These are phyloP conservation scores for Fusarium marasasianum DNA, from an alignment of 2,329 filamentous ascomycete species.

Conservation along the genomic window DNA sequence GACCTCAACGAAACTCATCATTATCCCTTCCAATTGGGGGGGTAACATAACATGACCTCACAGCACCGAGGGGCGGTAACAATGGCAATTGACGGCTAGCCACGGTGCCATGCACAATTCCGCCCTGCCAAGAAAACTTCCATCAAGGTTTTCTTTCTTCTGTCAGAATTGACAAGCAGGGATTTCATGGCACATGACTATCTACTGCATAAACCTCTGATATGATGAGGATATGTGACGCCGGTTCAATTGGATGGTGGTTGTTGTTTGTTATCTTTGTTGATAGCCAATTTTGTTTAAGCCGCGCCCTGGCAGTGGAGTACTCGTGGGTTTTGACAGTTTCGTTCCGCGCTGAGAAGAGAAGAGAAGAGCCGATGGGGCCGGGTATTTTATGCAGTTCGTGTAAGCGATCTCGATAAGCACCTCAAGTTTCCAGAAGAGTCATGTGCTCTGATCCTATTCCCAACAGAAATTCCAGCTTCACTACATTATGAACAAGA, in stretches of 20 bases:
- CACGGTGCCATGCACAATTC: constrained; percentile 31
- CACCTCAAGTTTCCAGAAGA: background rate
- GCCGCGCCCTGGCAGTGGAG: constrained; percentile 25
- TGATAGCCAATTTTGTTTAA: constrained; percentile 6
- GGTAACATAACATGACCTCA: constrained; percentile 14
- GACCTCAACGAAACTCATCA: constrained; percentile 5
- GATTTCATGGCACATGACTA: constrained; percentile 18
- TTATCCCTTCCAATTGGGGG: background rate
- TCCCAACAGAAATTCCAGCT: background rate
- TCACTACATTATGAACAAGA: background rate
- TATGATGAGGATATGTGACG: background rate
- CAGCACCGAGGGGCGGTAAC: background rate
- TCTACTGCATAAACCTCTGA: background rate
- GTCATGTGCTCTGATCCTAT: background rate
- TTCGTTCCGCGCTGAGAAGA: constrained; percentile 24
- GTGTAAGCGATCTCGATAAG: constrained; percentile 32
- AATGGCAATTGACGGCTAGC: constrained; percentile 43
- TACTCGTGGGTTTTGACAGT: background rate
- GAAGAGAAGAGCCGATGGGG: constrained; percentile 11
- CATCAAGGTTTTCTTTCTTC: background rate
- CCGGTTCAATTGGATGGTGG: background rate
- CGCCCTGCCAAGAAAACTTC: constrained; percentile 23
- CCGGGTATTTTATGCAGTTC: constrained; percentile 6
- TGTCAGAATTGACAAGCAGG: constrained; percentile 28
- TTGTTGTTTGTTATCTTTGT: background rate